These are phyloP conservation scores for Boletus vermiculosoides DNA, from an alignment of 768 basidiomycete genomes.

Conservation along the genomic window DNA sequence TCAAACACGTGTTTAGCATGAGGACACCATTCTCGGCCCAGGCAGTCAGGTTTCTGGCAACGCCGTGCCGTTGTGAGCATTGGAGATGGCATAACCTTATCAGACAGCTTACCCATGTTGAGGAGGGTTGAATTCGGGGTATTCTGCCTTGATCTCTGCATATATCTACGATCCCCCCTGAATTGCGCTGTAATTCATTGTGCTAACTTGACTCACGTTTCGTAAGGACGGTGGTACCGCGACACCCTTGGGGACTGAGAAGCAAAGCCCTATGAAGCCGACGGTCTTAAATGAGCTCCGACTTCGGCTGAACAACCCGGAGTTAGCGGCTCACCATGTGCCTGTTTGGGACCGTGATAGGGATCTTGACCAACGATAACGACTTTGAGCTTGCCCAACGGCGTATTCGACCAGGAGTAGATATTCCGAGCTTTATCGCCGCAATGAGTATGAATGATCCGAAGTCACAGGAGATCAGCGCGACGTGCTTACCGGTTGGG, in stretches of 20 bases:
- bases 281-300: constrained; percentile 7
- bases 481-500: constrained; percentile 57
- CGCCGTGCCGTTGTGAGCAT: constrained; percentile 4
- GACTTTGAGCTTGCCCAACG: constrained; percentile 78
- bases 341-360: constrained; percentile 77
- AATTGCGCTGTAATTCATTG: constrained; percentile 9
- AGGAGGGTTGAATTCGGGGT: constrained; percentile 75
- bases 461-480: constrained; percentile 27
- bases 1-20: constrained; percentile 89
- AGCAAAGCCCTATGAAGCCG: constrained; percentile 65
- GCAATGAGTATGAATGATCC: constrained; percentile 8
- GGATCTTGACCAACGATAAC: constrained; percentile 93
- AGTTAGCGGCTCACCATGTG: constrained; percentile 60
- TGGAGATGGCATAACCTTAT: constrained; percentile 12
- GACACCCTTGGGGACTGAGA: constrained; percentile 84
- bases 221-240: constrained; percentile 75
- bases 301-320: constrained; percentile 2
- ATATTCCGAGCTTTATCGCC: constrained; percentile 66
- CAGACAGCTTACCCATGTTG: constrained; percentile 69
- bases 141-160: constrained; percentile 79
- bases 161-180: constrained; percentile 61
- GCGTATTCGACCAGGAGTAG: constrained; percentile 90
- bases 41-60: constrained; percentile 64
- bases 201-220: constrained; percentile 52
- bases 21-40: constrained; percentile 89